Conservation (phyloP, 805 yeast species). For the Zygoascus ofunaensis region DNA sequence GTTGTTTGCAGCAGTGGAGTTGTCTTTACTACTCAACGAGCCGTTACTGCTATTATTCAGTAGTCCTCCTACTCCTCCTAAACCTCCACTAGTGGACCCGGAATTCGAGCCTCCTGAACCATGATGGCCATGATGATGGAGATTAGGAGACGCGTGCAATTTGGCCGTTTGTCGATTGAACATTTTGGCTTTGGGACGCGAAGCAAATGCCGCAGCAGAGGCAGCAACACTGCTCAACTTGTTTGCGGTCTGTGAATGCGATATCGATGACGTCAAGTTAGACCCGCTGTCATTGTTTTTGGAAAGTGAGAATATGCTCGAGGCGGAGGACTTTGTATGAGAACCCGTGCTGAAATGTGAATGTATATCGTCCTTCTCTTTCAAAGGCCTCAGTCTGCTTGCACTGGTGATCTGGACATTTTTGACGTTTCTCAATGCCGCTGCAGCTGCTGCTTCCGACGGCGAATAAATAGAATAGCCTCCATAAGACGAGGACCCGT, state of each 20-base stretch:
- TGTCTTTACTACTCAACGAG: neutral
- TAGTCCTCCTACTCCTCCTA: neutral
- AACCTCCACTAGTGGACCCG: neutral
- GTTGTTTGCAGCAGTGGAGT: neutral
- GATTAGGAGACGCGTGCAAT: neutral
- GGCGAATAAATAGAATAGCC: constrained; percentile 10
- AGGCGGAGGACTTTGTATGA: neutral
- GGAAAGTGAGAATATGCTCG: neutral
- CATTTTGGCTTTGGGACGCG: constrained; percentile 24
- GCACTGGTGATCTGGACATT: constrained; percentile 12
- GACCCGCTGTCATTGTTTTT: neutral
- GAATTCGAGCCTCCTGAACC: neutral
- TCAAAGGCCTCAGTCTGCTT: constrained; percentile 4
- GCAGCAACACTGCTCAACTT: constrained; percentile 22
- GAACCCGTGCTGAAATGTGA: neutral
- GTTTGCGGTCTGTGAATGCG: constrained; percentile 5
- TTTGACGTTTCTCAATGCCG: constrained; percentile 16
- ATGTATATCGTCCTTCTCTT: constrained; percentile 1
- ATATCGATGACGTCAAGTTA: neutral
- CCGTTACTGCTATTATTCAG: neutral
- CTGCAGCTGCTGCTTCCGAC: constrained; percentile 22
- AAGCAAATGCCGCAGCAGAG: constrained; percentile 26
- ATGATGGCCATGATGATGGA: constrained; percentile 8
- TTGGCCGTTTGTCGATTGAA: constrained; percentile 28
- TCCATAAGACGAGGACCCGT: constrained; percentile 4